Evolutionary conservation across 2,329 filamentous ascomycete species (phyloP).

Genomic region (Fusarium austroafricanum): DNA sequence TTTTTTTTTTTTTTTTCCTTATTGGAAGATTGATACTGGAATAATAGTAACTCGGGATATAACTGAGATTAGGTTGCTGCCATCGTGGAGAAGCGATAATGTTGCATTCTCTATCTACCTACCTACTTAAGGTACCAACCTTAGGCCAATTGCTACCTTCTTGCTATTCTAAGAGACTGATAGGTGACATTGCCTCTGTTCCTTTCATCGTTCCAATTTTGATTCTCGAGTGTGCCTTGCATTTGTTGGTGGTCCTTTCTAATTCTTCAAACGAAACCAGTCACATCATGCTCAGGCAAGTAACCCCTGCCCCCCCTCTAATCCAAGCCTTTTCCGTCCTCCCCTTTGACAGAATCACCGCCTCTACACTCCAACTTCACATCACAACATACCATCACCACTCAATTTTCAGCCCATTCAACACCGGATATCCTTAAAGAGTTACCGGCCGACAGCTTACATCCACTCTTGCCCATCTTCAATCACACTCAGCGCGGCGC

Average conservation of each 20-base stretch:
- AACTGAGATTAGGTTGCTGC: conserved; percentile 25
- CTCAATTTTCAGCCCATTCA: conserved; percentile 40
- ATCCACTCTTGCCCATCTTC: conserved; percentile 36
- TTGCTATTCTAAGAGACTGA: not conserved
- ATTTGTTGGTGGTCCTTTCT: conserved; percentile 11
- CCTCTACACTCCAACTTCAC: conserved; percentile 15
- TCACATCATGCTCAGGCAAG: conserved; percentile 2
- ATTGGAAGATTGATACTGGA: not conserved
- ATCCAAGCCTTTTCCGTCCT: conserved; percentile 17
- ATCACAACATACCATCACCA: conserved; percentile 27
- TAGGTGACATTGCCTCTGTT: not conserved
- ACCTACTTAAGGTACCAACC: too few species aligned
- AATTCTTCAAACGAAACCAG: conserved; percentile 10
- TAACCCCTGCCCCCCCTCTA: conserved; percentile 11
- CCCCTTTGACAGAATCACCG: conserved; percentile 5
- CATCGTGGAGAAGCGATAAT: conserved; percentile 29
- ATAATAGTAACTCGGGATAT: conserved; percentile 24
- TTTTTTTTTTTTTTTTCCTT: not conserved
- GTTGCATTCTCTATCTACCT: conserved; percentile 16
- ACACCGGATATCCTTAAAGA: conserved; percentile 33
- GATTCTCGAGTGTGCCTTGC: not conserved
- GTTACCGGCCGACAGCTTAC: conserved; percentile 29
- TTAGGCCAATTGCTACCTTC: conserved; percentile 20
- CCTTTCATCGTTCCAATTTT: not conserved
- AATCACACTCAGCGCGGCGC: conserved; percentile 35